Evolutionary conservation across 2,329 filamentous ascomycete genomes (phyloP).

Genomic region (Hypoxylon sp.): DNA sequence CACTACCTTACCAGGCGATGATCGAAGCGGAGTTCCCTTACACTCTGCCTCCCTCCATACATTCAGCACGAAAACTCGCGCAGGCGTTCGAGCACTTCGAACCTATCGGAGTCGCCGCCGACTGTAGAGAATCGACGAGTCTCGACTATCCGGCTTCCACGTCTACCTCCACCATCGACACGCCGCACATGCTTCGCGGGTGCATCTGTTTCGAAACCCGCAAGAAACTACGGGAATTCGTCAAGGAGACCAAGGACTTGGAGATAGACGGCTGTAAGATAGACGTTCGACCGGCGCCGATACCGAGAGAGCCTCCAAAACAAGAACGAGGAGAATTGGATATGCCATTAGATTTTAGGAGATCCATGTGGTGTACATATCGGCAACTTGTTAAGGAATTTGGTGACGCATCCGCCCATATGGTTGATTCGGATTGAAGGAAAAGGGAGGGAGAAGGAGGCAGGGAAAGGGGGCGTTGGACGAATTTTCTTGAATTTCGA

Average conservation of each 20-base stretch:
- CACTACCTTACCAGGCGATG: background rate
- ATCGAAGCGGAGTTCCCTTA: background rate
- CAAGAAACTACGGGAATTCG: background rate
- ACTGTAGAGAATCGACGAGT: background rate
- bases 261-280: background rate
- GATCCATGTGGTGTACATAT: background rate
- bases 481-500: background rate
- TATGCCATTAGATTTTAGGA: background rate
- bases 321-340: background rate
- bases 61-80: background rate
- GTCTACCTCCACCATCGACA: background rate
- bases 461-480: background rate
- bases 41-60: background rate
- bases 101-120: background rate
- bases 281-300: background rate
- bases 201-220: background rate
- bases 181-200: background rate
- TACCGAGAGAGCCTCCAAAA: background rate
- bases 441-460: too few species aligned
- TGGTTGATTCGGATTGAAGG: background rate
- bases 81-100: background rate
- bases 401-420: background rate
- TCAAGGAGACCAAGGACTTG: background rate
- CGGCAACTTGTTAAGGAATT: background rate
- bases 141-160: background rate